Evolutionary conservation across 192 early-diverging fungal species (phyloP).

Genomic region (Anaeromyces robustus): DNA sequence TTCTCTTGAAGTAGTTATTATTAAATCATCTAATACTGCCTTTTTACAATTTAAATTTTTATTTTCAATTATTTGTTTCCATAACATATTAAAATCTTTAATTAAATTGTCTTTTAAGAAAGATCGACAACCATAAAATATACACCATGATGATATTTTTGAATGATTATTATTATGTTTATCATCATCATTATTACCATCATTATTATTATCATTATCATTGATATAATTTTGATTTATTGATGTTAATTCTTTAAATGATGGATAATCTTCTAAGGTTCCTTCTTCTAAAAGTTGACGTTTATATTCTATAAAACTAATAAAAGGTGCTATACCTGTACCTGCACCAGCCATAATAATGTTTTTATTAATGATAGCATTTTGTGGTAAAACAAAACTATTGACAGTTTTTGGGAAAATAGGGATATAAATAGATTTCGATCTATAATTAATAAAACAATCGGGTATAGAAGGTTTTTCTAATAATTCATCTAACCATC

Average conservation of each 20-base stretch:
- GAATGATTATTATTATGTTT: conserved; percentile 5
- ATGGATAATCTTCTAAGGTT: conserved; percentile 18
- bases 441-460: conserved; percentile 37
- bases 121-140: conserved; percentile 77
- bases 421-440: neutral
- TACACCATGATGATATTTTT: conserved; percentile 27
- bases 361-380: neutral
- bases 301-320: conserved; percentile 67
- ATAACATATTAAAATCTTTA: neutral
- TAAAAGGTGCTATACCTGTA: conserved; percentile 89
- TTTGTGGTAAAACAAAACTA: conserved; percentile 18
- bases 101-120: conserved; percentile 27
- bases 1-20: neutral
- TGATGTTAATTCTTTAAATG: no score
- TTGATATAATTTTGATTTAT: no score
- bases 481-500: conserved; percentile 12
- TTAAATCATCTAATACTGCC: neutral
- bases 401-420: conserved; percentile 1
- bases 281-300: conserved; percentile 16
- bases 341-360: conserved; percentile 82
- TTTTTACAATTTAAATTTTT: neutral
- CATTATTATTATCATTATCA: no score
- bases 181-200: conserved; percentile 3
- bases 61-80: neutral
- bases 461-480: conserved; percentile 34